Evolutionary conservation across 768 basidiomycete species (phyloP), one percentile per base, ranked within the genome.

Genomic region (Leccinellum luteum): DNA sequence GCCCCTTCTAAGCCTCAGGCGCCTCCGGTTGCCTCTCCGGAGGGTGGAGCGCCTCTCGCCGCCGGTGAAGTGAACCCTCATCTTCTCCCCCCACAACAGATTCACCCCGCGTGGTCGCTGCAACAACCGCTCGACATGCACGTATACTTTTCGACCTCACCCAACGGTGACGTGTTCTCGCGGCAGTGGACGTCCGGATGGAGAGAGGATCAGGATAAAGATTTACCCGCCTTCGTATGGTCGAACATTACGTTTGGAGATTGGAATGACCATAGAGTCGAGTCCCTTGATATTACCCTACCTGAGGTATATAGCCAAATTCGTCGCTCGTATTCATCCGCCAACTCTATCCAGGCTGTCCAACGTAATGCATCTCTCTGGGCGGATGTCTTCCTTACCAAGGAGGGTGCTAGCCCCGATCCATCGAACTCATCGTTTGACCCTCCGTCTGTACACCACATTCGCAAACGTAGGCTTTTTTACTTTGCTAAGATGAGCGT

Each of bases 361-460:
- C 79, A 89, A 66, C 78, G 78, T 56, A 96, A 96, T 67, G 89
- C 83, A 12, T 84, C 89, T 2, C 72, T 94, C 49, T 96, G 89
- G 88, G 88, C 88, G 15, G 90, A 95, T 64, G 78, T 94, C 6
- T 90, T 89, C 69, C 72, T 96, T 8, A 79, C 85, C 1, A 85
- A 81, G 60, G 79, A 88, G 45, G 84, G 83, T 0, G 79, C 81
- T 10, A 84, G 78, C 62, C 88, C 87, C 0, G 78, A 93, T 63
- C 89, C 89, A 9, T 73, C 78, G 12, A 77, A 79, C 53, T 63
- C 77, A 23, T 67, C 25, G 60, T 94, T 85, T 68, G 75, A 83
- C 55, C 76, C 79, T 6, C 68, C 74, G 12, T 76, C 82, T 51
- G 79, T 94, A 6, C 85, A 90, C 60, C 85, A 91, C 67, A 72